Conservation (phyloP, 768 basidiomycete genomes). For the Exsudoporus frostii region DNA sequence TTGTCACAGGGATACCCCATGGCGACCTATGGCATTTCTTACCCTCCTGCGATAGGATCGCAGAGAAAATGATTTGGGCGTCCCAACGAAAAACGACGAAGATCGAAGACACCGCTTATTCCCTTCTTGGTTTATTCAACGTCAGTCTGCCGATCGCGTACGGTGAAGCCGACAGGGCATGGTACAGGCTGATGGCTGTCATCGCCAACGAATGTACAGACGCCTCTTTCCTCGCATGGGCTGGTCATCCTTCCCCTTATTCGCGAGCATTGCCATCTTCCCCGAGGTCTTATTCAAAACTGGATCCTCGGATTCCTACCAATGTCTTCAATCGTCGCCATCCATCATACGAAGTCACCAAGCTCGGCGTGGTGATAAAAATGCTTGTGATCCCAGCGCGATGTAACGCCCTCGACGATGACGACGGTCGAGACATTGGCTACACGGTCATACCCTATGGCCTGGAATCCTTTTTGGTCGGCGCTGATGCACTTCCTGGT, state of each 20-base stretch:
- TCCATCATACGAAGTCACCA: conserved; percentile 11
- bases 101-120: conserved; percentile 25
- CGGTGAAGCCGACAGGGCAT: conserved; percentile 25
- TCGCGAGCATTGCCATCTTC: conserved; percentile 11
- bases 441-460: conserved; percentile 5
- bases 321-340: conserved; percentile 2
- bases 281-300: conserved; percentile 5
- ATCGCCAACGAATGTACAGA: conserved; percentile 14
- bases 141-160: conserved; percentile 22
- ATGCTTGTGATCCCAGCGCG: conserved; percentile 6
- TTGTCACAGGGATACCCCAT: conserved; percentile 13
- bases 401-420: conserved; percentile 11
- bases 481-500: neutral
- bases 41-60: conserved; percentile 9
- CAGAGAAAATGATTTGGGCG: conserved; percentile 24
- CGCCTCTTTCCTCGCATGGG: conserved; percentile 13
- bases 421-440: conserved; percentile 7
- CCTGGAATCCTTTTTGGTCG: conserved; percentile 7
- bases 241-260: conserved; percentile 11
- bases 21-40: conserved; percentile 11
- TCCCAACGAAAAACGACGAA: conserved; percentile 23
- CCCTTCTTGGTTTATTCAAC: conserved; percentile 23
- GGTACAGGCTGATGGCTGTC: conserved; percentile 16
- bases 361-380: conserved; percentile 10
- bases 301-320: neutral